These are phyloP conservation scores for Gracilaria domingensis DNA, from an alignment of 23 red algal species.

Conservation along the genomic window DNA sequence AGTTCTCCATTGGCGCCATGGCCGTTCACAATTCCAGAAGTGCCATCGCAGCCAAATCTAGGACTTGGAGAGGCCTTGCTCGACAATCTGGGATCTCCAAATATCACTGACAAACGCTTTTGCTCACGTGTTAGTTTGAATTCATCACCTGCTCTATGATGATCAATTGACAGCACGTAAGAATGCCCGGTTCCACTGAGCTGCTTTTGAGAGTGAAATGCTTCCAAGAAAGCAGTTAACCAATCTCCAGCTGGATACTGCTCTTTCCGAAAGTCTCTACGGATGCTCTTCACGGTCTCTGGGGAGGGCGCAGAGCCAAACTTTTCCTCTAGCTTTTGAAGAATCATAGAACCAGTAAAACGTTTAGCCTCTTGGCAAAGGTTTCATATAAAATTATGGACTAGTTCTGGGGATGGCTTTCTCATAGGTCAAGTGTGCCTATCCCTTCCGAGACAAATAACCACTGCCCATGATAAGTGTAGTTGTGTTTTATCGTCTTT, in stretches of 20 bases:
- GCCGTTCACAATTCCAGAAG: neutral
- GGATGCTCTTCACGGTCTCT: neutral
- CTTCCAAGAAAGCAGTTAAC: neutral
- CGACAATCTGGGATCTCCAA: neutral
- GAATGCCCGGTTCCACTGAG: neutral
- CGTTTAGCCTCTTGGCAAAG: neutral
- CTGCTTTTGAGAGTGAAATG: neutral
- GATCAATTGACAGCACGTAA: neutral
- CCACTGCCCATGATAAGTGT: neutral
- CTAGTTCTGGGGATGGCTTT: neutral
- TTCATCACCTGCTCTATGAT: neutral
- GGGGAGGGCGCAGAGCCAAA: neutral
- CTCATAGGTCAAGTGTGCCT: neutral
- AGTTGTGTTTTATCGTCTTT: neutral
- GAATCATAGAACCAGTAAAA: neutral
- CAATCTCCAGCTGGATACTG: neutral
- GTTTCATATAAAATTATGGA: neutral
- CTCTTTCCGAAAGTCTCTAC: neutral
- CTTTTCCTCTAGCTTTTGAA: neutral
- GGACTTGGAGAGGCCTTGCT: neutral
- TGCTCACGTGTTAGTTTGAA: neutral
- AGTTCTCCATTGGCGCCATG: neutral
- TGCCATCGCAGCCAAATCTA: slow-evolving; percentile 1
- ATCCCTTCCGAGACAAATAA: neutral
- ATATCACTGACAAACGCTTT: neutral